A percentile compares a stretch with the other conserved stretches of the same genome.
These are phyloP conservation scores for Hamigera avellanea DNA, from an alignment of 495 filamentous ascomycete genomes.

Conservation along the genomic window DNA sequence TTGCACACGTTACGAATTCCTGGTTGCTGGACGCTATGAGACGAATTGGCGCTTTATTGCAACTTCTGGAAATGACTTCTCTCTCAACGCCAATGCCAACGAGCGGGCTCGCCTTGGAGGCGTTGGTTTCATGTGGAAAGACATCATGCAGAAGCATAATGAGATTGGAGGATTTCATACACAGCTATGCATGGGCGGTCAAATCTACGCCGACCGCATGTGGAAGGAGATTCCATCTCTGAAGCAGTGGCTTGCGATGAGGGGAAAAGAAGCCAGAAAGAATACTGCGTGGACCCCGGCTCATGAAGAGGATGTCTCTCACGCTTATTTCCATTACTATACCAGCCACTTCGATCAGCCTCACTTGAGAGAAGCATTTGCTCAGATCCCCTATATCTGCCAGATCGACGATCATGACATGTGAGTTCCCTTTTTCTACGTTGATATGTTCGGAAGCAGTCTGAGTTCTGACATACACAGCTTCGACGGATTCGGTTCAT, in stretches of 20 bases:
- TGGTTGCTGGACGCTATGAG: slow-evolving; percentile 86
- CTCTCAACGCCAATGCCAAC: slow-evolving; percentile 69
- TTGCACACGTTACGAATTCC: slow-evolving; percentile 93
- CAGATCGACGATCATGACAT: slow-evolving; percentile 97
- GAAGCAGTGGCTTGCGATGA: slow-evolving; percentile 86
- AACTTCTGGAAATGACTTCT: slow-evolving; percentile 92
- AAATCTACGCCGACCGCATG: slow-evolving; percentile 90
- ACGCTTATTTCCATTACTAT: slow-evolving; percentile 98
- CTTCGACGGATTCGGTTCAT: slow-evolving; percentile 96
- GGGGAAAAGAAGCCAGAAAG: slow-evolving; percentile 83
- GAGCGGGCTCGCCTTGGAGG: slow-evolving; percentile 79
- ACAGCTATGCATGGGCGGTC: slow-evolving; percentile 82
- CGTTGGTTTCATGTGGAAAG: slow-evolving; percentile 95
- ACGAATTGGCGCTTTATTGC: slow-evolving; percentile 95
- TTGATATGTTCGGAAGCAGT: background rate
- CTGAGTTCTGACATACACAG: slow-evolving; percentile 35
- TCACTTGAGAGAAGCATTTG: slow-evolving; percentile 85
- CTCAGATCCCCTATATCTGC: slow-evolving; percentile 89
- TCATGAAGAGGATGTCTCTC: slow-evolving; percentile 86
- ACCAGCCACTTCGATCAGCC: slow-evolving; percentile 96
- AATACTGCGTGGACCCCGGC: slow-evolving; percentile 82
- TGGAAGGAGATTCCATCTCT: slow-evolving; percentile 93
- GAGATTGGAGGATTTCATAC: slow-evolving; percentile 93
- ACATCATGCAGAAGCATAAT: slow-evolving; percentile 92
- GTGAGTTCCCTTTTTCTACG: slow-evolving; percentile 43